Base-by-base conservation (phyloP, 805 yeast genomes). In the Ogataea henricii region DNA sequence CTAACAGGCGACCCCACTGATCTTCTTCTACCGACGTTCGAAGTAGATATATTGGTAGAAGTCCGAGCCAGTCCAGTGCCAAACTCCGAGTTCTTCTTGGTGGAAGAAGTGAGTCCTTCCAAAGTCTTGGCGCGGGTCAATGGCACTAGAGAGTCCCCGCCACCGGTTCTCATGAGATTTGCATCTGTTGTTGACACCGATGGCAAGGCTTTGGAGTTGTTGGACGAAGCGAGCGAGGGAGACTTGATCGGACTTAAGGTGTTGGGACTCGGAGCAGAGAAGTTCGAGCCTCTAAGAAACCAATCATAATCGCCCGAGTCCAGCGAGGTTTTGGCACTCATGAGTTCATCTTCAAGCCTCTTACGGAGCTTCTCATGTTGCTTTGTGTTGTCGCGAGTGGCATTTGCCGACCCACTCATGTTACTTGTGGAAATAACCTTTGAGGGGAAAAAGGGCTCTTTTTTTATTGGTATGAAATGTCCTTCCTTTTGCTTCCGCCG, bases 261-360 rank as follows among this genome's bases (percentile, higher is more conserved):
- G 14, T 42, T 30, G 16, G 49, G 29, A 13, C 43, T 39, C 7
- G 51, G 29, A 7, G 39, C 38, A 3, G 52, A 48, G 8, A 50
- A 46, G 18, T 49, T 45, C 12, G 59, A 36, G 6, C 56, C 58
- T 33, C 62, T 53, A 22, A 66, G 43, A 42, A 64, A 63, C 70
- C 70, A 66, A 41, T 66, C 69, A 34, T 55, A 56, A 30, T 66
- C 70, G 0, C 53, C 51, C 2, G 50, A 37, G 9, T 63, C 69
- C 14, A 64, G 33, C 4, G 58, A 10, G 1, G 55, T 46, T 14
- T 46, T 49, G 5, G 48, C 29, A 3, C 36, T 45, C 7, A 57
- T 45, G 6, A 65, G 50, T 47, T 66, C 69, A 20, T 54, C 54
- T 40, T 64, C 65, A 2, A 66, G 54, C 17, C 69, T 45, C 26